Base-by-base conservation (phyloP, 2,329 filamentous ascomycete species). In the Colletotrichum magnum region DNA sequence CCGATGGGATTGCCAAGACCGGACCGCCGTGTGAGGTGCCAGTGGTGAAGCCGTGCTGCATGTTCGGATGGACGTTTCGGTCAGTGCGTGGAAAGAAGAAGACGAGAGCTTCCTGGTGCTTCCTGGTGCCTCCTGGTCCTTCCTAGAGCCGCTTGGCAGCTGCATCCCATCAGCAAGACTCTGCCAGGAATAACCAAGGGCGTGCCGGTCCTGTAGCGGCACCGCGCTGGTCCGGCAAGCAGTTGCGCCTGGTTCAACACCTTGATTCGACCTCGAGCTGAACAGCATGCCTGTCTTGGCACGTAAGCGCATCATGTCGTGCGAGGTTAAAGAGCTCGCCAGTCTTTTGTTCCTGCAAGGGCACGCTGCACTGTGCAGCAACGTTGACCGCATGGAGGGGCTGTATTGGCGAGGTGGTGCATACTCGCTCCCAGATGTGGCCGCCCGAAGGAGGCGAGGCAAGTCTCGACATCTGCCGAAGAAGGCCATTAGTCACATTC, bases 1-100 rank as follows among this genome's bases (percentile, higher is more conserved):
- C 41, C 9, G 41, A 16, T 43, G 16, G 41, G 41, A 16, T 50
- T 50, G 58, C 58, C 58, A 60, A 60, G 45, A 10, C 24, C 18
- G 12, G 2, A 12, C 24, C 45, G 57, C 15, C 26, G 45, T 51
- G n/a, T 2, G 2, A 51, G 45, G 12, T 24, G 47, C 28, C 24
- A 28, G 16, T 24, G 32, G 28, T 18, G 21, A 60, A 51, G 15
- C 12, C 10, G 48, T 51, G 48, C 48, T 41, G 7, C 21, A 57
- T 24, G 1, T 13, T n/a, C 18, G 26, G 39, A 21, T 39, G 10
- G 36, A 52, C 39, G 32, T 41, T 47, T 32, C 4, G 9, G 45
- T 16, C 53, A 41, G 53, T 53, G 26, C 28, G 58, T 32, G 5
- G 45, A n/a, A 28, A 21, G 28, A 51, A 1, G 47, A n/a, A 51